These are phyloP conservation scores for Cercis canadensis DNA, from an alignment of 306 rosid genomes.

Conservation along the genomic window DNA sequence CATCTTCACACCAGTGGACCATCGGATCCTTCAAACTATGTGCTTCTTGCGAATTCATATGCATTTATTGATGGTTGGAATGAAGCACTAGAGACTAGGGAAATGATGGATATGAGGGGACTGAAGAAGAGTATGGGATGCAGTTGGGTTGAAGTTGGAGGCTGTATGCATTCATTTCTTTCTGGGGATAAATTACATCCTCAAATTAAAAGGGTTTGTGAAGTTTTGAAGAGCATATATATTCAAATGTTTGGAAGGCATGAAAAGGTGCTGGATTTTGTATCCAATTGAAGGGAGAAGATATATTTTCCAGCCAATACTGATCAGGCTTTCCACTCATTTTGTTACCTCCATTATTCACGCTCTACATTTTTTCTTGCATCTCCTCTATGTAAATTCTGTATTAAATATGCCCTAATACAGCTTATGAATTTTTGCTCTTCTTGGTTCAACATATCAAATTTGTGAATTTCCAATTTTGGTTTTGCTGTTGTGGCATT, in stretches of 20 bases:
- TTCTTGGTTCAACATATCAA: too few relatives aligned
- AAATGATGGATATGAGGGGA: slow-evolving; percentile 12
- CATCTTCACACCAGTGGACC: slow-evolving; percentile 6
- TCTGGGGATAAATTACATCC: slow-evolving; percentile 24
- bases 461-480: too few relatives aligned
- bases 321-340: background rate
- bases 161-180: slow-evolving; percentile 14
- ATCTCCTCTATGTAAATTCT: too few relatives aligned
- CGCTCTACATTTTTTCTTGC: too few relatives aligned
- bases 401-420: too few relatives aligned
- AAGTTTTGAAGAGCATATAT: background rate
- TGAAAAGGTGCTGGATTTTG: background rate
- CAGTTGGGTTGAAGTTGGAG: slow-evolving; percentile 28
- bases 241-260: background rate
- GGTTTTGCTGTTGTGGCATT: too few relatives aligned
- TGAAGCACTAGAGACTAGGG: slow-evolving; percentile 2
- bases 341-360: too few relatives aligned
- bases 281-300: background rate
- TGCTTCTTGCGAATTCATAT: slow-evolving; percentile 27
- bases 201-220: background rate
- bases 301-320: background rate
- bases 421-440: too few relatives aligned
- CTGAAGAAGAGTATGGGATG: slow-evolving; percentile 19
- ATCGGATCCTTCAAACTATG: slow-evolving; percentile 25
- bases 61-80: slow-evolving; percentile 7